phyloP scores from a whole-genome alignment of 495 filamentous ascomycete genomes.

The Penicillium psychrofluorescens region DNA sequence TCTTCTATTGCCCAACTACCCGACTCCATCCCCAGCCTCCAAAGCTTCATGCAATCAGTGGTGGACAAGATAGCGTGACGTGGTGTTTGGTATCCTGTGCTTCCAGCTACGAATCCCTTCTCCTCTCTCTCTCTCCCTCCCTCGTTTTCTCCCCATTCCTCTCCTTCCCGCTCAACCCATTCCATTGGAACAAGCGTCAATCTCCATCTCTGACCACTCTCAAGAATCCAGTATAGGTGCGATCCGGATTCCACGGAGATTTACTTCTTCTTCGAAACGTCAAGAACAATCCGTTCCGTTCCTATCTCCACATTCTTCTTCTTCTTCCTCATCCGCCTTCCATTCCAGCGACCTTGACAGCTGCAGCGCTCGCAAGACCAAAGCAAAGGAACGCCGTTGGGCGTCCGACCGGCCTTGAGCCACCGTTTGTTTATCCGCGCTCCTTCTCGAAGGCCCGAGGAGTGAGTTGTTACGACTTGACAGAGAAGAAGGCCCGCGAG shows the following conservation, averaged over 20 bases:
- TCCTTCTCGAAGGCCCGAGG: constrained; percentile 46
- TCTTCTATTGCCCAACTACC: constrained; percentile 25
- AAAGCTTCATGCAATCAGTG: constrained; percentile 13
- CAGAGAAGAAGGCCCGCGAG: constrained; percentile 9
- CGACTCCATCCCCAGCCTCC: constrained; percentile 30
- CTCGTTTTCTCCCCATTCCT: constrained; percentile 16
- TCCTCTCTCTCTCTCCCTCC: constrained; percentile 17
- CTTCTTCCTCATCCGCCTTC: constrained; percentile 8
- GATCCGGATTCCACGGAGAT: constrained; percentile 9
- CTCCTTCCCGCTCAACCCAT: constrained; percentile 7
- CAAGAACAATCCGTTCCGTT: constrained; percentile 9
- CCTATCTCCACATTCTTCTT: constrained; percentile 22
- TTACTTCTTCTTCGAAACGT: constrained; percentile 1
- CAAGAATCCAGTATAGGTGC: constrained; percentile 16
- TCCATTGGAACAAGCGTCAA: constrained; percentile 9
- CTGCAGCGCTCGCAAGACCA: too few species aligned
- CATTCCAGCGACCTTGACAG: too few species aligned
- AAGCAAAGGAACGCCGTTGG: neutral
- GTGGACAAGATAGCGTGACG: constrained; percentile 21
- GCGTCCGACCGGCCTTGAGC: constrained; percentile 1
- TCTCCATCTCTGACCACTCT: constrained; percentile 15
- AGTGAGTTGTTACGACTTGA: constrained; percentile 27
- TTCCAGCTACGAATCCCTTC: constrained; percentile 30
- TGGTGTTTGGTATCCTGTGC: constrained; percentile 10
- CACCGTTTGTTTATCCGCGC: constrained; percentile 5